Evolutionary conservation across 495 filamentous ascomycete genomes (phyloP), one percentile per base, ranked within the genome.

Genomic region (Umbilicaria muhlenbergii): DNA sequence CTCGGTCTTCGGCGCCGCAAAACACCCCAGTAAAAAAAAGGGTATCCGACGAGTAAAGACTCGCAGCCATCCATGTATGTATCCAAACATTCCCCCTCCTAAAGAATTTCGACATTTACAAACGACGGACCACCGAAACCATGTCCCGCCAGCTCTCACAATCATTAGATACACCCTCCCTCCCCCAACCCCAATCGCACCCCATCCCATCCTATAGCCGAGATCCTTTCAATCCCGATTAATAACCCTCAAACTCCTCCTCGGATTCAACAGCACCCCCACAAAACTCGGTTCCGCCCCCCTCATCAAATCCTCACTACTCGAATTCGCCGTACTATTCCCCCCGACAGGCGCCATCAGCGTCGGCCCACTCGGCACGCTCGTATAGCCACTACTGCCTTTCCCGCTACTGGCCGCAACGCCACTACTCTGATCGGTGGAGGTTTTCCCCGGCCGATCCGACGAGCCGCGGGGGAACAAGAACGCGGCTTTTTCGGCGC

Each of bases 281-380:
- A 81, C 75, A 53, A 85, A 86, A 44, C 71, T 83, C 52, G 81
- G 81, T 55, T 86, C 78, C 51, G 69, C 63, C 17, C 75, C 77
- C 5, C 66, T 64, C 32, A 83, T 39, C 48, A 84, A 52, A 49
- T 78, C 66, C 50, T 79, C 74, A 18, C 63, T 58, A 48, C 44
- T 60, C 56, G 19, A 61, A 57, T 53, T 65, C 53, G 34, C 49
- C 24, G 48, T 58, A 48, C 31, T 65, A 45, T 34, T 58, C 45
- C 32, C 59, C 49, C 61, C 64, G 57, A 24, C 46, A 49, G 48
- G 59, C 49, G n/a, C 63, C 53, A 38, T 59, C 55, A 19, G 45
- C 36, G 42, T 54, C 51, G 45, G 35, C 28, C 55, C 49, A 8
- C 51, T 51, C 32, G 60, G 56, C n/a, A 60, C 54, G 39, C 36